Conservation (phyloP, 441 rosid species). For the Euphorbia corollata region DNA sequence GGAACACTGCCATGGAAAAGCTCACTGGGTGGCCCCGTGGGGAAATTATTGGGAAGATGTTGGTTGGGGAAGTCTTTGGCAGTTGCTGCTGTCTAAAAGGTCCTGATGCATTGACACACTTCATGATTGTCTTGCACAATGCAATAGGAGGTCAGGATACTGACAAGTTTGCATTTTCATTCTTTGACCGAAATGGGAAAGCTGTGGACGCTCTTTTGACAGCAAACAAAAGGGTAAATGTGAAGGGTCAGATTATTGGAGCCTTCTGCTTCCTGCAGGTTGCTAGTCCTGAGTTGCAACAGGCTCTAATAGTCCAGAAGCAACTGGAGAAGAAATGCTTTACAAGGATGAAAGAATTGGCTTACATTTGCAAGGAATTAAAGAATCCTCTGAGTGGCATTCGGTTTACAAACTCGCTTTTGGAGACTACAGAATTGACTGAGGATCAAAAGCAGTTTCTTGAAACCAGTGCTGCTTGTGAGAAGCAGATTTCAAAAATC, state of each 20-base stretch:
- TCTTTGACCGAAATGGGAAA: conserved; percentile 64
- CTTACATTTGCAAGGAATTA: conserved; percentile 76
- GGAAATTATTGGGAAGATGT: conserved; percentile 72
- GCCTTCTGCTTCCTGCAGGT: conserved; percentile 95
- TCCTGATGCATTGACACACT: conserved; percentile 71
- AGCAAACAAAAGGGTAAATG: conserved; percentile 63
- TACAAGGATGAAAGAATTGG: conserved; percentile 64
- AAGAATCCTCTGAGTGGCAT: conserved; percentile 75
- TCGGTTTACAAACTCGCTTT: conserved; percentile 62
- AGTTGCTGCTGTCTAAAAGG: conserved; percentile 78
- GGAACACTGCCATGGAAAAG: conserved; percentile 95
- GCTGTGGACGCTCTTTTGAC: conserved; percentile 75
- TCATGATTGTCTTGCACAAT: conserved; percentile 81
- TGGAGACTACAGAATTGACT: conserved; percentile 62
- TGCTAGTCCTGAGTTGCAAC: conserved; percentile 86
- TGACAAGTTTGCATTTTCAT: conserved; percentile 64
- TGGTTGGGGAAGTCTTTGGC: conserved; percentile 88
- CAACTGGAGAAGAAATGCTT: conserved; percentile 58
- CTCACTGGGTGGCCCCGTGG: conserved; percentile 68
- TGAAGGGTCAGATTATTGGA: conserved; percentile 65
- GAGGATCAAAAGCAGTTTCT: conserved; percentile 90
- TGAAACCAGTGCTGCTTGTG: conserved; percentile 81
- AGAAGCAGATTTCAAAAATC: conserved; percentile 71
- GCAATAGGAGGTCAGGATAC: conserved; percentile 80
- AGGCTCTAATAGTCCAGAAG: conserved; percentile 64